Conservation (phyloP, 345 rosid species). For the Aquilaria yunnanensis region DNA sequence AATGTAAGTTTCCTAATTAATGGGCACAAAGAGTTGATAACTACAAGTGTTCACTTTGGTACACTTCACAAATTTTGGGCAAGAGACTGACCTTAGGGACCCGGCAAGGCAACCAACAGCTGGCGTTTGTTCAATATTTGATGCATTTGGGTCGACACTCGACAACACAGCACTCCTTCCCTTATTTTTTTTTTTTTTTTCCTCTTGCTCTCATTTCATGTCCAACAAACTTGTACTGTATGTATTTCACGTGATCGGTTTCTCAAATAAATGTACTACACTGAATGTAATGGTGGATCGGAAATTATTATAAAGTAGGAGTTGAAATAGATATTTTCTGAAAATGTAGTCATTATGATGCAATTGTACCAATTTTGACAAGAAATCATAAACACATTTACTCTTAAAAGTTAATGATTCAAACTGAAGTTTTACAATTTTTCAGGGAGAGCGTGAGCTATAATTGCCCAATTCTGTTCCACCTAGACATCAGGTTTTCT, state of each 20-base stretch:
- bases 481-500: too few relatives aligned
- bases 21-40: not conserved
- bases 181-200: not conserved
- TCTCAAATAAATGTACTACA: not conserved
- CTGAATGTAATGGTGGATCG: not conserved
- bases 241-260: too few relatives aligned
- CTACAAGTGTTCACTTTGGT: not conserved
- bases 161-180: not conserved
- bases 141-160: conserved; percentile 12
- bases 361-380: too few relatives aligned
- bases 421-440: too few relatives aligned
- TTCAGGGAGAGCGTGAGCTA: too few relatives aligned
- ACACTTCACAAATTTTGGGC: too few relatives aligned
- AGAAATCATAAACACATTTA: too few relatives aligned
- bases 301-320: not conserved
- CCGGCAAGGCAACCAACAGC: not conserved
- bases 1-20: not conserved
- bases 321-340: not conserved
- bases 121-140: conserved; percentile 22
- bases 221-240: not conserved
- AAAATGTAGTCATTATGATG: too few relatives aligned
- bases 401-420: too few relatives aligned
- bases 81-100: too few relatives aligned
- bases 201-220: not conserved
- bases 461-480: too few relatives aligned